Evolutionary conservation across 805 yeast genomes (phyloP).

Genomic region (Suhomyces sp.): DNA sequence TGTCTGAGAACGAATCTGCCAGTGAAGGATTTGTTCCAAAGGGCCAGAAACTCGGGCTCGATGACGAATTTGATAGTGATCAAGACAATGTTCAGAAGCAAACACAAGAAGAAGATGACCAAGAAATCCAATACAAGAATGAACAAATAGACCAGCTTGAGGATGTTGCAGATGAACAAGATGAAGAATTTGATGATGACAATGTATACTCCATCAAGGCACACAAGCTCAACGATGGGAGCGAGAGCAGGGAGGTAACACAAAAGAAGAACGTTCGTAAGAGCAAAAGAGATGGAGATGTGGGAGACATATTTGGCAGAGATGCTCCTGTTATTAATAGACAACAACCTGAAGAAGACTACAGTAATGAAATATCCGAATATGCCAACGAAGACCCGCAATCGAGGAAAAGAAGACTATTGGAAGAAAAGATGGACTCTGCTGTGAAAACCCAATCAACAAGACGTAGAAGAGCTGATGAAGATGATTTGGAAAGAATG

Average conservation of each 20-base stretch:
- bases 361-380: slow-evolving; percentile 12
- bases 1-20: slow-evolving; percentile 5
- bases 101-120: slow-evolving; percentile 1
- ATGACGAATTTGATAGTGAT: background rate
- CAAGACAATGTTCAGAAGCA: background rate
- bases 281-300: slow-evolving; percentile 12
- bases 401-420: slow-evolving; percentile 59
- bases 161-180: slow-evolving; percentile 1
- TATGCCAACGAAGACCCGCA: slow-evolving; percentile 36
- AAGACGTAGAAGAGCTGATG: slow-evolving; percentile 70
- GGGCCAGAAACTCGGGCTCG: background rate
- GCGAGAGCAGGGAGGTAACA: slow-evolving; percentile 16
- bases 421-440: slow-evolving; percentile 79
- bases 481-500: slow-evolving; percentile 91
- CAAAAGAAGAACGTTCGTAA: slow-evolving; percentile 31
- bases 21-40: background rate
- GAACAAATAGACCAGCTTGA: too few relatives aligned
- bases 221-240: slow-evolving; percentile 17
- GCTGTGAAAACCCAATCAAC: slow-evolving; percentile 66
- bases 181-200: slow-evolving; percentile 18
- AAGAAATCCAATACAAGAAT: too few relatives aligned
- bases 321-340: slow-evolving; percentile 4
- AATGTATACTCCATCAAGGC: slow-evolving; percentile 22
- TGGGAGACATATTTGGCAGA: slow-evolving; percentile 5
- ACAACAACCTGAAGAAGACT: slow-evolving; percentile 7